These are phyloP conservation scores for Backusella tarrabulga DNA, from an alignment of 192 early-diverging fungal species.

Conservation along the genomic window DNA sequence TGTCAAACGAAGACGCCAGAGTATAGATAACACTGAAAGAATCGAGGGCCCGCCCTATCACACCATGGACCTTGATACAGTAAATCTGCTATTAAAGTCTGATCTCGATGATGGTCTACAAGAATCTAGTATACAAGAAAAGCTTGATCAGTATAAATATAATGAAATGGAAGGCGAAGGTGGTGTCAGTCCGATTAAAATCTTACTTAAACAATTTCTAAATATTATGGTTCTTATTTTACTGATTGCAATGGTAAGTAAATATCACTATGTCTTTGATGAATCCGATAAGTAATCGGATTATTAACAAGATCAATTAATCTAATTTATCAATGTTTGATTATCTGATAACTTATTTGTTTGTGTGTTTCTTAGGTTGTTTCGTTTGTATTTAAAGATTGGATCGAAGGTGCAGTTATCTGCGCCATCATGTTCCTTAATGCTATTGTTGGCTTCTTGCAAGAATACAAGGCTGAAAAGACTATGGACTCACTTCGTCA, in stretches of 20 bases:
- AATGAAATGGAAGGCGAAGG: constrained; percentile 72
- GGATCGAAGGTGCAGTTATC: constrained; percentile 75
- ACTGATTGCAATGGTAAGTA: constrained; percentile 53
- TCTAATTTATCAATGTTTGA: not conserved
- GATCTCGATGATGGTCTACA: constrained; percentile 44
- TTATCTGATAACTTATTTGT: not conserved
- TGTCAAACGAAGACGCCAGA: constrained; percentile 28
- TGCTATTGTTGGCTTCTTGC: constrained; percentile 87
- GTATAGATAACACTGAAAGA: not conserved
- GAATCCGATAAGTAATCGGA: not conserved
- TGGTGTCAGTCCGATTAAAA: constrained; percentile 60
- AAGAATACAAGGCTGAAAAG: constrained; percentile 94
- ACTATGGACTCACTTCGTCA: constrained; percentile 92
- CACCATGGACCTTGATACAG: constrained; percentile 31
- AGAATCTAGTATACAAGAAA: constrained; percentile 42
- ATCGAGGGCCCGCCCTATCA: constrained; percentile 36
- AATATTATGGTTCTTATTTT: constrained; percentile 69
- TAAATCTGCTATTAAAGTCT: constrained; percentile 28
- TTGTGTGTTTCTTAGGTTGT: constrained; percentile 34
- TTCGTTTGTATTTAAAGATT: constrained; percentile 66
- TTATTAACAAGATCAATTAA: not conserved
- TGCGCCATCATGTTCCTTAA: constrained; percentile 83
- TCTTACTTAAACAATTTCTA: constrained; percentile 62
- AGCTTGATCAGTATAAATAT: constrained; percentile 43
- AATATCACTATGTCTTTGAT: not conserved